These are phyloP conservation scores for Fraxinus platypoda DNA, from an alignment of 305 asterid species.

Conservation along the genomic window DNA sequence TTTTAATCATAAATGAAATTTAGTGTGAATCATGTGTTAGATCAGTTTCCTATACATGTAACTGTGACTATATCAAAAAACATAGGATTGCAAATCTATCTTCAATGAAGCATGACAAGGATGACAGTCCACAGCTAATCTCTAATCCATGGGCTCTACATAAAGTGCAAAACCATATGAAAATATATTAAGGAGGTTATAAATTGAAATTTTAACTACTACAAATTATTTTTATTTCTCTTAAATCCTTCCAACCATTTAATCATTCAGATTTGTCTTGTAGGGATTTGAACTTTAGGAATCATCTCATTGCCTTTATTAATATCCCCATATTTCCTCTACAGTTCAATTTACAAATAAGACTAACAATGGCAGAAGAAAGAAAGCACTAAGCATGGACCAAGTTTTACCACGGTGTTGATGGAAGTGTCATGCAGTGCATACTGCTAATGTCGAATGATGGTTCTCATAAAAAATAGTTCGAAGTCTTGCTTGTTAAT, in stretches of 20 bases:
- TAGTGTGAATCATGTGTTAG: background rate
- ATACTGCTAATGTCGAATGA: background rate
- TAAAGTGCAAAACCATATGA: background rate
- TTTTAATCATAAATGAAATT: background rate
- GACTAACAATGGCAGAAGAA: background rate
- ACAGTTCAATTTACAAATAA: background rate
- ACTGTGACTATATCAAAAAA: background rate
- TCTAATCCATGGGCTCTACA: background rate
- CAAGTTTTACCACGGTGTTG: background rate
- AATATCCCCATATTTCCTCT: background rate
- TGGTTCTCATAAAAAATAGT: background rate
- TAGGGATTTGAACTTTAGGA: background rate
- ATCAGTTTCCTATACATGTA: background rate
- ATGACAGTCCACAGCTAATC: background rate
- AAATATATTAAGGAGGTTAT: background rate
- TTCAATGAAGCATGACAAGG: background rate
- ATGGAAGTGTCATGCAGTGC: background rate
- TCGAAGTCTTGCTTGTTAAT: background rate
- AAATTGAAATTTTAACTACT: background rate
- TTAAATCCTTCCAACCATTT: background rate
- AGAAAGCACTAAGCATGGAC: background rate
- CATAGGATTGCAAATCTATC: background rate
- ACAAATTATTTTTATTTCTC: background rate
- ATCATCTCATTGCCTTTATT: background rate
- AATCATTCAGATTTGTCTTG: background rate